Base-by-base conservation (phyloP, 306 rosid species). In the Trifolium dubium region DNA sequence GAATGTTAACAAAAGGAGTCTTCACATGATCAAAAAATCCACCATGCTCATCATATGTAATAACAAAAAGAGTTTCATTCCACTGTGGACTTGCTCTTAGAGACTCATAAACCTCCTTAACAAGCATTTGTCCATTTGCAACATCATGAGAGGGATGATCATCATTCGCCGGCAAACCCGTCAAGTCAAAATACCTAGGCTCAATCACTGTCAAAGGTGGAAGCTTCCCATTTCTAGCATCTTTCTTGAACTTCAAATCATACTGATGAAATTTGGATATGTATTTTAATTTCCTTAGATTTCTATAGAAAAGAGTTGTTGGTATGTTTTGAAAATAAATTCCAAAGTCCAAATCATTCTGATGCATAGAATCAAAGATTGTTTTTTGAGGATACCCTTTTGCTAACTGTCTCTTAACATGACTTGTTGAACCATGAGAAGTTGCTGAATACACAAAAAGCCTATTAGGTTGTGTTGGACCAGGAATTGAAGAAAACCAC, bases 121-220 rank as follows among this genome's bases (percentile, higher is more conserved):
- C 92, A 5, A 95, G 73, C 86, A 87, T 95, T 77, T 95, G 99
- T 62, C 99, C 99, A 71, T 86, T 87, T 5, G 99, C 99, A 76
- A 95, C 99, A 85, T 95, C 99, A 84, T 95, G 99, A 43, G 99
- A 95, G 41, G 99, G 99, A 64, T 95, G 99, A 50, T 95, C 99
- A 77, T 95, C 99, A 60, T 92, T 92, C 0, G 97, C 99, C 1
- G 97, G 90, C 35, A 85, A 0, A 1, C 96, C 98, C 30, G 44
- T 79, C 10, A 95, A 86, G 67, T 95, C 99, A 47, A 92, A 95
- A 67, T 95, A 95, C 49, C 92, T 46, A 5, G 99, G 99, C 86
- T 95, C 99, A 71, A 95, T 95, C 80, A 95, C 98, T 0, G 89
- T 87, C 67, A 95, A 85, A 34, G 85, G 83, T 23, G 99, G 99